phyloP scores from a whole-genome alignment of 352 stramenopile genomes.

The Pythium utonaiense region DNA sequence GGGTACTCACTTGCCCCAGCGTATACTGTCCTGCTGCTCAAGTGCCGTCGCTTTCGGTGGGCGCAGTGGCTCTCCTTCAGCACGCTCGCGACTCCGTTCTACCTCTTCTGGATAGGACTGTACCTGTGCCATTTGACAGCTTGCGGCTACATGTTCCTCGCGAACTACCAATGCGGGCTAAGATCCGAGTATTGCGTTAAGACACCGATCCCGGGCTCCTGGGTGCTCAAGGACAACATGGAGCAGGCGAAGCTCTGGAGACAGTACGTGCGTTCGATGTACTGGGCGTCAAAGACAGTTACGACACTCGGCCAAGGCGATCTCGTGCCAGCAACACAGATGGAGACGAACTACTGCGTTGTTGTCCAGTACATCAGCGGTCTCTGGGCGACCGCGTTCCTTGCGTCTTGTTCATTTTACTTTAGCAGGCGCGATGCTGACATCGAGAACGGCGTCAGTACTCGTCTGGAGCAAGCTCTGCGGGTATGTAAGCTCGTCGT shows the following conservation, averaged over 20 bases:
- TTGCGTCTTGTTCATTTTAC: conserved; percentile 67
- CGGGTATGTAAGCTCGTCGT: conserved; percentile 29
- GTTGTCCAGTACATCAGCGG: conserved; percentile 59
- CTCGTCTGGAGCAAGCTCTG: conserved; percentile 43
- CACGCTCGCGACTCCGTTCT: conserved; percentile 36
- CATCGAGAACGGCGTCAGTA: conserved; percentile 56
- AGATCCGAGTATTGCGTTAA: conserved; percentile 22
- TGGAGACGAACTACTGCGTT: conserved; percentile 63
- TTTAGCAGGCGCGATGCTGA: conserved; percentile 62
- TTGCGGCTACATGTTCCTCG: conserved; percentile 58
- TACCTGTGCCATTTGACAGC: conserved; percentile 58
- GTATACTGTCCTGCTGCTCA: conserved; percentile 24
- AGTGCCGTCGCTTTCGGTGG: conserved; percentile 14
- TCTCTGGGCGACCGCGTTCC: conserved; percentile 61
- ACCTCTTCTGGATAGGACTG: conserved; percentile 46
- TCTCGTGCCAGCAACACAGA: conserved; percentile 46
- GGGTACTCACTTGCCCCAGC: conserved; percentile 10
- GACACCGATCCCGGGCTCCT: conserved; percentile 33
- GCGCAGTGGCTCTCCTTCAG: conserved; percentile 43
- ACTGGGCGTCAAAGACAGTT: conserved; percentile 69
- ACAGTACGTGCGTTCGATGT: conserved; percentile 53
- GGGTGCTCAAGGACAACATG: conserved; percentile 60
- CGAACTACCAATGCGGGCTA: conserved; percentile 25
- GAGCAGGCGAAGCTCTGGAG: conserved; percentile 38
- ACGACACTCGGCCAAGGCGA: conserved; percentile 70